phyloP scores from a whole-genome alignment of 306 rosid genomes.

The Sindora glabra region DNA sequence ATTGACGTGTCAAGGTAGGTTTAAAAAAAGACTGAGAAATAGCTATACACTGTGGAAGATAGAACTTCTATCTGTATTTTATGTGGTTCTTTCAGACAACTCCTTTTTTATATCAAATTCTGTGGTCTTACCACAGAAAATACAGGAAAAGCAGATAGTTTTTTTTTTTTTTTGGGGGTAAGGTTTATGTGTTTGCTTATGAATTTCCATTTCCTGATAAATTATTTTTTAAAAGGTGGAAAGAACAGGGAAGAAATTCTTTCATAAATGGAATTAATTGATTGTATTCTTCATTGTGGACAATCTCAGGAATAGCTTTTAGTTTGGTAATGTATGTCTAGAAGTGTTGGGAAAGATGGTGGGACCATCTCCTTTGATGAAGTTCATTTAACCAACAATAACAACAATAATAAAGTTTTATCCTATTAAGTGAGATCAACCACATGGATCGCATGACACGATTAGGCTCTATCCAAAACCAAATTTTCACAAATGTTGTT shows the following conservation, averaged over 20 bases:
- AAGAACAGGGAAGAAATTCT: background rate
- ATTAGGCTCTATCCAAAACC: no score
- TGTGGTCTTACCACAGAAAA: background rate
- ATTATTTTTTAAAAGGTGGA: background rate
- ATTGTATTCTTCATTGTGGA: no score
- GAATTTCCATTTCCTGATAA: background rate
- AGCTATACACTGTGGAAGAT: background rate
- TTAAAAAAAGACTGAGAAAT: background rate
- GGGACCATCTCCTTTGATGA: no score
- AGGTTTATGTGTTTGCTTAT: background rate
- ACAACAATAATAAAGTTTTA: no score
- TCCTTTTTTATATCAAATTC: background rate
- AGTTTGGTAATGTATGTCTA: no score
- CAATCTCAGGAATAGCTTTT: no score
- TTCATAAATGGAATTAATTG: no score
- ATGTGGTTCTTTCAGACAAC: background rate
- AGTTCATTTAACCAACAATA: no score
- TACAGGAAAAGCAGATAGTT: background rate
- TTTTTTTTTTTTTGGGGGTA: background rate
- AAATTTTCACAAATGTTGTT: no score
- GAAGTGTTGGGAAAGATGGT: no score
- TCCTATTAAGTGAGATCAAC: no score
- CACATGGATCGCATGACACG: no score
- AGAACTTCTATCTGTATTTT: background rate
- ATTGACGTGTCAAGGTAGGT: background rate